Evolutionary conservation across 345 rosid genomes (phyloP).

Genomic region (Limnanthes douglasii): DNA sequence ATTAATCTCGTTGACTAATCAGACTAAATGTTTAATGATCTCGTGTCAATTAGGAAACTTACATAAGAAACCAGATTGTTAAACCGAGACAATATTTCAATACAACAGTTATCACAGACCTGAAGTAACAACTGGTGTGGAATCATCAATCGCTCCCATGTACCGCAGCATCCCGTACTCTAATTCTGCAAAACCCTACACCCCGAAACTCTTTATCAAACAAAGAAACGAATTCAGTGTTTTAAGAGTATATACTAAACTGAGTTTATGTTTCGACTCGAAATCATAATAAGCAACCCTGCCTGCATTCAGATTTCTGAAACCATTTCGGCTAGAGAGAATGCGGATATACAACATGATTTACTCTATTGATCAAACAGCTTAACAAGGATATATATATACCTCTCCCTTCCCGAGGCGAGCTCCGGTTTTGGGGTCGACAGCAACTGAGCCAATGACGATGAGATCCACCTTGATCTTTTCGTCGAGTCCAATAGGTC

Average conservation of each 20-base stretch:
- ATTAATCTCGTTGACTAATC: too few species aligned
- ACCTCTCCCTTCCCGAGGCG: slow-evolving; percentile 97
- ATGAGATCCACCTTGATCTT: slow-evolving; percentile 67
- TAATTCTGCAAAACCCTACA: slow-evolving; percentile 93
- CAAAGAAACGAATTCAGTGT: too few species aligned
- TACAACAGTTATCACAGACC: slow-evolving; percentile 13
- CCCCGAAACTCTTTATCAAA: slow-evolving; percentile 3
- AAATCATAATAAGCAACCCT: too few species aligned
- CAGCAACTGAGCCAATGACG: slow-evolving; percentile 85
- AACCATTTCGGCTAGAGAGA: too few species aligned
- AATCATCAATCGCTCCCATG: slow-evolving; percentile 90
- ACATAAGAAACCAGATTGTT: background rate
- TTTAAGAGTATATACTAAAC: too few species aligned
- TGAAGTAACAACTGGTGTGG: slow-evolving; percentile 61
- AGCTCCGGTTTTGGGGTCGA: slow-evolving; percentile 70
- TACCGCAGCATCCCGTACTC: slow-evolving; percentile 87
- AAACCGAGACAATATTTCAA: background rate
- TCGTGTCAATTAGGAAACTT: background rate
- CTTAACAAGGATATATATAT: too few species aligned
- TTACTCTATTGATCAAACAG: too few species aligned
- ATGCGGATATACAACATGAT: too few species aligned
- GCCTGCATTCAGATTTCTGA: too few species aligned
- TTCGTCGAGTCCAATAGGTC: slow-evolving; percentile 63
- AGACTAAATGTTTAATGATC: too few species aligned
- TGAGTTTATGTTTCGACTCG: too few species aligned